These are phyloP conservation scores for Candida endomychidarum DNA, from an alignment of 805 yeast species.

Conservation along the genomic window DNA sequence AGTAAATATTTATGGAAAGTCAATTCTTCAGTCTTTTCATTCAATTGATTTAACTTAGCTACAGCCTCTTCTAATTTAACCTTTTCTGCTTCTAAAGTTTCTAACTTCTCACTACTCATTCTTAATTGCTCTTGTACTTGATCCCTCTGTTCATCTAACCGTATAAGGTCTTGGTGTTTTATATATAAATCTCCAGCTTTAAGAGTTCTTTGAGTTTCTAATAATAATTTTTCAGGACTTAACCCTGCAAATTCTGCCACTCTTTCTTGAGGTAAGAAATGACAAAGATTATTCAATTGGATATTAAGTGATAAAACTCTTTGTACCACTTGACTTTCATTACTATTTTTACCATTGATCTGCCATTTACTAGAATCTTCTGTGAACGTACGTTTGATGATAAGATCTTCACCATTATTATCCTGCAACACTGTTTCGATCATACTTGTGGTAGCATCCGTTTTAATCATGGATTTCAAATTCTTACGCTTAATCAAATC, in stretches of 20 bases:
- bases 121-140: conserved; percentile 26
- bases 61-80: conserved; percentile 47
- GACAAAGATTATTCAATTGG: conserved; percentile 89
- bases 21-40: conserved; percentile 42
- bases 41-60: conserved; percentile 44
- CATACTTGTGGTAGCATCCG: conserved; percentile 48
- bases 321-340: conserved; percentile 47
- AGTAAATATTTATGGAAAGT: conserved; percentile 37
- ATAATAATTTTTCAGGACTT: conserved; percentile 68
- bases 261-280: conserved; percentile 91
- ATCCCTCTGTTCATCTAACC: conserved; percentile 44
- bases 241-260: conserved; percentile 89
- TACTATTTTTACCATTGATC: conserved; percentile 40
- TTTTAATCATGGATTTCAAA: conserved; percentile 69
- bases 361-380: conserved; percentile 52
- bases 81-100: conserved; percentile 35
- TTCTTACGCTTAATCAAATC: conserved; percentile 69
- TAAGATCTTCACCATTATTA: conserved; percentile 29
- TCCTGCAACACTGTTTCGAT: conserved; percentile 55
- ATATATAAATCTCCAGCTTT: conserved; percentile 57
- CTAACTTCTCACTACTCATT: conserved; percentile 28
- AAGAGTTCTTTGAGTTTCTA: conserved; percentile 80
- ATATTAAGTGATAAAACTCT: conserved; percentile 57
- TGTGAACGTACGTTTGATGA: conserved; percentile 48
- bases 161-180: conserved; percentile 57